Evolutionary conservation across 2,329 filamentous ascomycete species (phyloP).

Genomic region (Geosmithia morbida): DNA sequence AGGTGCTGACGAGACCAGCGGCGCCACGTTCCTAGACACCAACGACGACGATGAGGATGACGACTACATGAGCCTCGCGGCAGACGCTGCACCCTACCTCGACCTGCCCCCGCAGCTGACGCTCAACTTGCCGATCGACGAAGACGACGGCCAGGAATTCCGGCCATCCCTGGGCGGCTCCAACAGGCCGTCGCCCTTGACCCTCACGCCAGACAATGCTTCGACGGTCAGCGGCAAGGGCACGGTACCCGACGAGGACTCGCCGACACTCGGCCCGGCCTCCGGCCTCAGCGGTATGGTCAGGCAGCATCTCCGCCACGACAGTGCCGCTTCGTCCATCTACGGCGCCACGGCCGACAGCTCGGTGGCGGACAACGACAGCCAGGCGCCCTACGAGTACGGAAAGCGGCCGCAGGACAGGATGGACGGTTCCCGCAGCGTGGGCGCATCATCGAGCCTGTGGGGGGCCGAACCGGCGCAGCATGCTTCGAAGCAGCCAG

Average conservation of each 20-base stretch:
- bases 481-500: neutral
- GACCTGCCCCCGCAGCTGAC: slow-evolving; percentile 18
- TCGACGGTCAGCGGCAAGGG: neutral
- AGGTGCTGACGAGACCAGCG: slow-evolving; percentile 2
- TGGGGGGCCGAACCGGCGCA: slow-evolving; percentile 18
- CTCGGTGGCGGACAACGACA: neutral
- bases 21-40: slow-evolving; percentile 28
- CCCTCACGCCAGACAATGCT: slow-evolving; percentile 7
- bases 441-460: slow-evolving; percentile 19
- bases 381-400: neutral
- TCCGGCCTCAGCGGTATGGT: slow-evolving; percentile 66
- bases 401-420: neutral
- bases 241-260: slow-evolving; percentile 33
- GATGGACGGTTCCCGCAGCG: neutral
- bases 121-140: slow-evolving; percentile 32
- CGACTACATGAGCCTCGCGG: slow-evolving; percentile 1
- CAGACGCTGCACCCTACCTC: neutral
- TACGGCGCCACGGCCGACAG: slow-evolving; percentile 30
- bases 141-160: slow-evolving; percentile 25
- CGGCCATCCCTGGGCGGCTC: slow-evolving; percentile 24
- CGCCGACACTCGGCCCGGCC: slow-evolving; percentile 62
- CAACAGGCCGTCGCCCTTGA: slow-evolving; percentile 16
- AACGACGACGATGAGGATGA: slow-evolving; percentile 20
- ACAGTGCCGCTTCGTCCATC: slow-evolving; percentile 71
- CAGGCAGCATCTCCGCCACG: slow-evolving; percentile 66